Evolutionary conservation across 768 basidiomycete species (phyloP).

Genomic region (Boletus fagicola): DNA sequence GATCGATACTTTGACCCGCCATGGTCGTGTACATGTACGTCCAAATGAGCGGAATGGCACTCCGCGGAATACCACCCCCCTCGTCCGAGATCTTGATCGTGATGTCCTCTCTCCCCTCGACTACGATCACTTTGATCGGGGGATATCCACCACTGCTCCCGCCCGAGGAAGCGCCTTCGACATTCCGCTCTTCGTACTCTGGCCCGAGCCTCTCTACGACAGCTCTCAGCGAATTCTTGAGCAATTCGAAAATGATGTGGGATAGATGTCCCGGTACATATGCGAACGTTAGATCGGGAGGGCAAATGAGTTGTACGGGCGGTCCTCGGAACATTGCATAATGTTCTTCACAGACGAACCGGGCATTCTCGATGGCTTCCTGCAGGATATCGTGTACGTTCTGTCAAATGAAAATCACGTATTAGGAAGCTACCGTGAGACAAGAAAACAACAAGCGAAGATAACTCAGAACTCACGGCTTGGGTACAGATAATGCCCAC

Average conservation of each 20-base stretch:
- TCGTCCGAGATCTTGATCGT: constrained; percentile 99
- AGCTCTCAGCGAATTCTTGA: constrained; percentile 96
- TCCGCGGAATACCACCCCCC: constrained; percentile 84
- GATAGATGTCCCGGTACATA: constrained; percentile 97
- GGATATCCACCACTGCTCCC: constrained; percentile 16
- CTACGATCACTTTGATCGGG: constrained; percentile 56
- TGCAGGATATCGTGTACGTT: constrained; percentile 95
- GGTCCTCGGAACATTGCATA: constrained; percentile 94
- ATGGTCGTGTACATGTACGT: constrained; percentile 97
- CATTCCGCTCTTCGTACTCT: constrained; percentile 56
- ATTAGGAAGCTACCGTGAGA: background rate
- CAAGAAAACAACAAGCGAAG: background rate
- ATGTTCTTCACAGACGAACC: constrained; percentile 93
- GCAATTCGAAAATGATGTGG: constrained; percentile 94
- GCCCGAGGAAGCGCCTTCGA: background rate
- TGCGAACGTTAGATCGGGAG: constrained; percentile 78
- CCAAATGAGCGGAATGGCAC: constrained; percentile 93
- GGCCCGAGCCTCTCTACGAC: constrained; percentile 91
- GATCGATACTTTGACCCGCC: constrained; percentile 66
- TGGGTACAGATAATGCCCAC: constrained; percentile 97
- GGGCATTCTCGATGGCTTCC: constrained; percentile 97
- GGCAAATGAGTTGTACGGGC: constrained; percentile 94
- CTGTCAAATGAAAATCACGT: constrained; percentile 32
- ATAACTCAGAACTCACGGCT: constrained; percentile 52
- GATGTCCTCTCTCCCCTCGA: constrained; percentile 97